A percentile compares a stretch with the other conserved stretches of the same genome.
Evolutionary conservation across 2,329 filamentous ascomycete genomes (phyloP).

Genomic region (Trichoderma brevicompactum): DNA sequence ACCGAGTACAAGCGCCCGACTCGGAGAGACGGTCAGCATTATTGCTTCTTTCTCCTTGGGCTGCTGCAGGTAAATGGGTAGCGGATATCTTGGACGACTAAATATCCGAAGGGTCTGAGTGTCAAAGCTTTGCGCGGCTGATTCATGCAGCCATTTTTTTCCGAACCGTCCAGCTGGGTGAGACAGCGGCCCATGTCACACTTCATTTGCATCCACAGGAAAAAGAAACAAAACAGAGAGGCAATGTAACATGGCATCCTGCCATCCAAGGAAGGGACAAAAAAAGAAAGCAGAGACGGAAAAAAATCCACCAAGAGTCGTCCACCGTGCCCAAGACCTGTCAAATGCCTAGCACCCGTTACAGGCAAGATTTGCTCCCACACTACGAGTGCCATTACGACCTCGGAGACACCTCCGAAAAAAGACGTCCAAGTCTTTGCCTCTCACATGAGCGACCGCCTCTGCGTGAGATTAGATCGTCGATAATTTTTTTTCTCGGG

Average conservation of each 20-base stretch:
- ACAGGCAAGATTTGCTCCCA: not conserved
- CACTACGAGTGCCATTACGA: not conserved
- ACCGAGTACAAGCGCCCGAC: too few relatives aligned
- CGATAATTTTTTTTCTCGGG: slow-evolving; percentile 9
- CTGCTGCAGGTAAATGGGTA: too few relatives aligned
- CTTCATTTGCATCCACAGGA: not conserved
- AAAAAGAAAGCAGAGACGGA: not conserved
- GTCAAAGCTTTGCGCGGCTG: not conserved
- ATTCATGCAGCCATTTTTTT: slow-evolving; percentile 12
- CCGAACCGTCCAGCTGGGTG: slow-evolving; percentile 22
- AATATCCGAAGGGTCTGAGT: slow-evolving; percentile 13
- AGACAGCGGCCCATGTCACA: slow-evolving; percentile 18
- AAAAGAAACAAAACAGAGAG: not conserved
- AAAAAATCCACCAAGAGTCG: not conserved
- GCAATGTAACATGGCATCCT: slow-evolving; percentile 2
- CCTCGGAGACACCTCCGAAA: not conserved
- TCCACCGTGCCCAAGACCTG: slow-evolving; percentile 9
- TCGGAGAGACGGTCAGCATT: not conserved
- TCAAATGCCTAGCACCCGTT: not conserved
- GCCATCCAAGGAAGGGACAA: not conserved
- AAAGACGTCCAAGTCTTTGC: not conserved
- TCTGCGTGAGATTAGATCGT: slow-evolving; percentile 29
- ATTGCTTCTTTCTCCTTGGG: too few relatives aligned
- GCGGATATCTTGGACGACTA: not conserved
- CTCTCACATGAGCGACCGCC: slow-evolving; percentile 26